Evolutionary conservation across 306 rosid species (phyloP).

Genomic region (Begonia loranthoides): DNA sequence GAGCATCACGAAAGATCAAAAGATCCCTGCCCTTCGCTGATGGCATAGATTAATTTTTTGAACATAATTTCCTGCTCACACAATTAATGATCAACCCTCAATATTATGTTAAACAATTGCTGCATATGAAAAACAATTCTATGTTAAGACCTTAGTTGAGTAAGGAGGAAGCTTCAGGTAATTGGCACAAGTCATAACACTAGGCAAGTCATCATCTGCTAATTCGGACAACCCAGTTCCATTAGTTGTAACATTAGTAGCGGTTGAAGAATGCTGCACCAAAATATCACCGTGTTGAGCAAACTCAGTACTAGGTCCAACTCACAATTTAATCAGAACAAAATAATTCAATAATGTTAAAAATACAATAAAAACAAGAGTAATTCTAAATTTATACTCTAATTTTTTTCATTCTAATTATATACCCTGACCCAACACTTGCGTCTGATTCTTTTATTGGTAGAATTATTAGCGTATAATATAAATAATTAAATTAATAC

Average conservation of each 20-base stretch:
- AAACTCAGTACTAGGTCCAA: too few species aligned
- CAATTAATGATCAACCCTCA: constrained; percentile 7
- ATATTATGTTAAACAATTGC: neutral
- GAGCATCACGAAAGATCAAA: constrained; percentile 86
- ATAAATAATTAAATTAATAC: too few species aligned
- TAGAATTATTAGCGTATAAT: too few species aligned
- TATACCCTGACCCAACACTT: too few species aligned
- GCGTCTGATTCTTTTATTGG: too few species aligned
- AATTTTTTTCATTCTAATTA: too few species aligned
- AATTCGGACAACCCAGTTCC: constrained; percentile 70
- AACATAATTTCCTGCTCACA: constrained; percentile 73
- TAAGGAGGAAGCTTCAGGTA: constrained; percentile 98
- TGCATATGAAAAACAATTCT: too few species aligned
- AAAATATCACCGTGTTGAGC: neutral
- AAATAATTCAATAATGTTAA: too few species aligned
- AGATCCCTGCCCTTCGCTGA: constrained; percentile 98
- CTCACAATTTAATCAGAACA: too few species aligned
- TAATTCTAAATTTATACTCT: too few species aligned
- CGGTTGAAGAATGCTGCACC: constrained; percentile 66
- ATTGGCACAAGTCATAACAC: constrained; percentile 99
- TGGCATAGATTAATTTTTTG: constrained; percentile 92
- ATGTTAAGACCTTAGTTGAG: constrained; percentile 67
- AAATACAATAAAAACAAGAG: too few species aligned
- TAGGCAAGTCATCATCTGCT: constrained; percentile 94
- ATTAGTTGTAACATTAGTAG: constrained; percentile 41